Evolutionary conservation across 2,329 filamentous ascomycete genomes (phyloP).

Genomic region (Rachicladosporium sp.): DNA sequence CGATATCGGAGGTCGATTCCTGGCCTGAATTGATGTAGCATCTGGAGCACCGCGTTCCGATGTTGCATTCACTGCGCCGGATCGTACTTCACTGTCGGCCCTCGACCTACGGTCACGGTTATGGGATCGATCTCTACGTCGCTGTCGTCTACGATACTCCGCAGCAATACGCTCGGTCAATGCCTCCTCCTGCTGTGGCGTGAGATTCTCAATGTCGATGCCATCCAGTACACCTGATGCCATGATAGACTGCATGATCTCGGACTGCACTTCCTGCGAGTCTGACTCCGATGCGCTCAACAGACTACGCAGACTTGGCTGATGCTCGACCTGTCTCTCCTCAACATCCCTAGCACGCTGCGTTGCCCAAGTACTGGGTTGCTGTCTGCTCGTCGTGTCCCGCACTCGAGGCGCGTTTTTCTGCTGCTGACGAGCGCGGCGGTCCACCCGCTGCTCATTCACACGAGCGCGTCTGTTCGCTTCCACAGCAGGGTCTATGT

Average conservation of each 20-base stretch:
- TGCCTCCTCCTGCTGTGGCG: constrained; percentile 76
- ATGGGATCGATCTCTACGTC: constrained; percentile 30
- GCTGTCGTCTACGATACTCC: constrained; percentile 68
- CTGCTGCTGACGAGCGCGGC: constrained; percentile 3
- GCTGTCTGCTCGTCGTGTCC: neutral
- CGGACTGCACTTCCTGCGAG: constrained; percentile 66
- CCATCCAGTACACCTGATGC: constrained; percentile 80
- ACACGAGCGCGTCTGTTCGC: constrained; percentile 3
- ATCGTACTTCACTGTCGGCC: constrained; percentile 1
- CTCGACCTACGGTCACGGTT: constrained; percentile 12
- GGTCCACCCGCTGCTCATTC: constrained; percentile 7
- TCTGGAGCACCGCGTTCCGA: neutral
- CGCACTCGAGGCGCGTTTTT: neutral
- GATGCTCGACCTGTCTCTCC: constrained; percentile 56
- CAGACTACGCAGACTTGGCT: constrained; percentile 74
- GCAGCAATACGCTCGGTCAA: constrained; percentile 84
- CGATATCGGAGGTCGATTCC: constrained; percentile 30
- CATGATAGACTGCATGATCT: constrained; percentile 79
- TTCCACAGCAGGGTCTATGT: constrained; percentile 33
- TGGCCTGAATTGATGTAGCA: constrained; percentile 2
- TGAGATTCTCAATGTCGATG: constrained; percentile 78
- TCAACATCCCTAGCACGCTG: constrained; percentile 8
- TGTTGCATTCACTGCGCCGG: neutral
- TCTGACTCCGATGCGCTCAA: constrained; percentile 70
- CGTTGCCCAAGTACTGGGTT: neutral